Evolutionary conservation across 2,329 filamentous ascomycete genomes (phyloP).

Genomic region (Fusarium secorum): DNA sequence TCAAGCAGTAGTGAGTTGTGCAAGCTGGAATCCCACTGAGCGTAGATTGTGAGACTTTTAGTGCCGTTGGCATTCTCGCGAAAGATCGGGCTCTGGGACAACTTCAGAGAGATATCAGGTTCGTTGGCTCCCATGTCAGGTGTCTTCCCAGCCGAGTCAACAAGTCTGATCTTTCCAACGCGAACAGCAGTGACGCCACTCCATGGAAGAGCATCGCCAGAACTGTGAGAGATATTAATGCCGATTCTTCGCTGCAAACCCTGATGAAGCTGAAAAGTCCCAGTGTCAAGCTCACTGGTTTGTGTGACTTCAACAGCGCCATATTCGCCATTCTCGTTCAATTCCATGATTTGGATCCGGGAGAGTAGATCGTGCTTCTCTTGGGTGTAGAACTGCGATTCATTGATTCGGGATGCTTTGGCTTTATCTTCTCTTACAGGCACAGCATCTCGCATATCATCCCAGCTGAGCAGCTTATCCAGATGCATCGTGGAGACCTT

Average conservation of each 20-base stretch:
- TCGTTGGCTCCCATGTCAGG: slow-evolving; percentile 78
- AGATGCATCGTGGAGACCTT: slow-evolving; percentile 92
- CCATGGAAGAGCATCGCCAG: slow-evolving; percentile 88
- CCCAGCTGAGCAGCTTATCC: slow-evolving; percentile 97
- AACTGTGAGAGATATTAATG: slow-evolving; percentile 89
- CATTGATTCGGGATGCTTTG: slow-evolving; percentile 76
- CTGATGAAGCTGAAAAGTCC: slow-evolving; percentile 94
- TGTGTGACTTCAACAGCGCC: slow-evolving; percentile 92
- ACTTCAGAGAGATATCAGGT: slow-evolving; percentile 77
- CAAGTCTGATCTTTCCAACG: slow-evolving; percentile 80
- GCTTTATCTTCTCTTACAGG: slow-evolving; percentile 60
- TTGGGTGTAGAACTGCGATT: slow-evolving; percentile 91
- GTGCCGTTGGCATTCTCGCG: slow-evolving; percentile 91
- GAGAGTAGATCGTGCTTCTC: slow-evolving; percentile 94
- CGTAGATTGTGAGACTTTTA: slow-evolving; percentile 82
- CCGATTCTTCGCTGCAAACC: slow-evolving; percentile 89
- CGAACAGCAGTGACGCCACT: slow-evolving; percentile 79
- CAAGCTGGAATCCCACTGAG: slow-evolving; percentile 95
- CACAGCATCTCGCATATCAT: slow-evolving; percentile 89
- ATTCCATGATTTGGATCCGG: slow-evolving; percentile 86
- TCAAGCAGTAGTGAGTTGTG: slow-evolving; percentile 95
- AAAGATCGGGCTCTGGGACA: slow-evolving; percentile 79
- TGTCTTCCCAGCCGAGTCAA: slow-evolving; percentile 86
- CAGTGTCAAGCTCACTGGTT: slow-evolving; percentile 81
- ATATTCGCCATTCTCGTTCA: slow-evolving; percentile 91